These are phyloP conservation scores for Lignosus rhinocerotis DNA, from an alignment of 1,284 basidiomycete genomes.

Conservation along the genomic window DNA sequence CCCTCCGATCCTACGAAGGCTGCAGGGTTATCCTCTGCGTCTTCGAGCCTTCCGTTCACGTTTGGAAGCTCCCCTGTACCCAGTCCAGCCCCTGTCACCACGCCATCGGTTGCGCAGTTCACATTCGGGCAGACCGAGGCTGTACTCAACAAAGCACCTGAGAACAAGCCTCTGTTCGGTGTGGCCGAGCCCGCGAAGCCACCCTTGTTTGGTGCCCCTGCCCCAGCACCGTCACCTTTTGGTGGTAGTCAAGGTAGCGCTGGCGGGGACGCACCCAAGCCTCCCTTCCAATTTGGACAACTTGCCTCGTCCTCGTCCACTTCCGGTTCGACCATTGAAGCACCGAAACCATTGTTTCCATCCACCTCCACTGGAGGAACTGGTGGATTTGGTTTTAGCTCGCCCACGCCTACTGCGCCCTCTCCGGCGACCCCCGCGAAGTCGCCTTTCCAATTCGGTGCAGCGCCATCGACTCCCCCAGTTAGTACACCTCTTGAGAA, in stretches of 20 bases:
- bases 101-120: conserved; percentile 11
- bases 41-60: conserved; percentile 14
- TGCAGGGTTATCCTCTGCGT: conserved; percentile 14
- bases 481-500: conserved; percentile 22
- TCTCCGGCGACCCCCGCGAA: conserved; percentile 24
- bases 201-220: conserved; percentile 18
- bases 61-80: conserved; percentile 11
- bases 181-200: conserved; percentile 11
- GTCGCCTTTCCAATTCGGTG: conserved; percentile 29
- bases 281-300: conserved; percentile 27
- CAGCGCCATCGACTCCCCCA: conserved; percentile 23
- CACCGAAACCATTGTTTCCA: conserved; percentile 32
- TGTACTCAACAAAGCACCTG: conserved; percentile 21
- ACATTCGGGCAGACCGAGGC: conserved; percentile 15
- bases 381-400: conserved; percentile 26
- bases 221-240: conserved; percentile 21
- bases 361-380: conserved; percentile 20
- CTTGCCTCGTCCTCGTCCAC: conserved; percentile 18
- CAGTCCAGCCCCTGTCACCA: background rate
- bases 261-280: conserved; percentile 24
- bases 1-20: conserved; percentile 26
- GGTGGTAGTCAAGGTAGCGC: conserved; percentile 18
- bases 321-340: conserved; percentile 23
- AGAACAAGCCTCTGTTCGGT: conserved; percentile 15
- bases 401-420: conserved; percentile 11